Evolutionary conservation across 768 basidiomycete genomes (phyloP).

Genomic region (Lactifluus echinatus): DNA sequence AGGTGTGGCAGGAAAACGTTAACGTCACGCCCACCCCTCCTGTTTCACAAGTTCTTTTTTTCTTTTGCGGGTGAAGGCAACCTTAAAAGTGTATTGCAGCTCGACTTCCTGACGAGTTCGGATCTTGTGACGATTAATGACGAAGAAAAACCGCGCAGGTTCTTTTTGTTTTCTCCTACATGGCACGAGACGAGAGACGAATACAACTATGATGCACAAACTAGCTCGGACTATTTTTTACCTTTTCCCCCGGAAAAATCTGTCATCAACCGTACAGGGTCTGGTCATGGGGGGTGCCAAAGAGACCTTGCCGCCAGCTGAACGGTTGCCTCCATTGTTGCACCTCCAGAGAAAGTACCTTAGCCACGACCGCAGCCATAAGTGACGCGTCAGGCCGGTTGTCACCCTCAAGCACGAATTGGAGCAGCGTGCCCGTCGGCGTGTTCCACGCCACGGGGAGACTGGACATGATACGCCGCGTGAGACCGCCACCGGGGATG

Average conservation of each 20-base stretch:
- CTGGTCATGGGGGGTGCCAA: conserved; percentile 67
- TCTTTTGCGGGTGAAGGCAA: not conserved
- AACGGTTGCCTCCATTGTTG: conserved; percentile 52
- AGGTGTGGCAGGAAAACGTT: conserved; percentile 59
- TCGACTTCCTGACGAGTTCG: not conserved
- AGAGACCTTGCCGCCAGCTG: conserved; percentile 56
- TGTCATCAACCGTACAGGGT: conserved; percentile 45
- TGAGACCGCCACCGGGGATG: conserved; percentile 73
- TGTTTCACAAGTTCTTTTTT: not conserved
- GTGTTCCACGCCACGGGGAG: conserved; percentile 42
- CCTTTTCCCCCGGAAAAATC: not conserved
- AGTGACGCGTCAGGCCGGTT: conserved; percentile 64
- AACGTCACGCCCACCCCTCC: conserved; percentile 13
- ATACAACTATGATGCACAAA: not conserved
- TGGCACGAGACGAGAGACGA: not conserved
- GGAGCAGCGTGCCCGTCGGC: conserved; percentile 52
- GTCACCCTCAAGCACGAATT: conserved; percentile 78
- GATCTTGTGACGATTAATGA: not conserved
- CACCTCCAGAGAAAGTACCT: conserved; percentile 34
- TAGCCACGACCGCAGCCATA: conserved; percentile 46
- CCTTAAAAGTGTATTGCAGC: not conserved
- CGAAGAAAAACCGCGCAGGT: not conserved
- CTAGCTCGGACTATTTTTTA: not conserved
- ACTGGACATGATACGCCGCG: conserved; percentile 46
- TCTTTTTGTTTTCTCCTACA: not conserved